Evolutionary conservation across 495 filamentous ascomycete genomes (phyloP), one percentile per base, ranked within the genome.

Genomic region (Tirmania nivea): DNA sequence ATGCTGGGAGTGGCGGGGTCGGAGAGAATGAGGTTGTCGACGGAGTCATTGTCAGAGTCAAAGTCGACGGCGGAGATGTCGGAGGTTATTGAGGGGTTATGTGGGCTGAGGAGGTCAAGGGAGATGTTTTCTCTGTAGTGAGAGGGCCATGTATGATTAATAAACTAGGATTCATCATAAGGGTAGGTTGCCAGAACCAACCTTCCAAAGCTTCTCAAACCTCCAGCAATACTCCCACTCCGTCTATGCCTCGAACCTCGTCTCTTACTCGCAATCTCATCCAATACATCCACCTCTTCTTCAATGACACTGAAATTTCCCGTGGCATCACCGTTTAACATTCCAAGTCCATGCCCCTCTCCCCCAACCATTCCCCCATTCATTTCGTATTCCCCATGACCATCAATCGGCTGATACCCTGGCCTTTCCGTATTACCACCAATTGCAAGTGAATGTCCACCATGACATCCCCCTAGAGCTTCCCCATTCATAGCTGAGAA

Each of bases 401-500:
- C 48, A 12, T 21, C n/a, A 50, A 50, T 21, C 25, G n/a, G n/a
- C 21, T 50, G n/a, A 12, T 50, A 20, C 25, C 48, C 48, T 0
- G 16, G n/a, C 25, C 25, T 31, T 31, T 31, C 25, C 2, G n/a
- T 6, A 12, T 12, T 19, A 19, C 48, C 21, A 21, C 48, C 21
- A 31, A 19, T 20, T 12, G 6, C 48, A 35, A 51, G 47, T 10
- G 31, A 31, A 16, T 51, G 52, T 16, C 62, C 61, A 8, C 53
- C 53, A 48, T 64, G 61, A 42, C 61, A 63, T 2, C 61, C 56
- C 8, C 61, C 62, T 54, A 59, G 60, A 20, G 56, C 48, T 6
- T 61, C 62, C 3, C 57, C 64, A 48, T 60, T 63, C 55, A 64
- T 61, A 10, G 72, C 74, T 6, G 72, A 73, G 56, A 92, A 78